phyloP scores from a whole-genome alignment of 192 early-diverging fungal species.

The Dissophora globulifera region DNA sequence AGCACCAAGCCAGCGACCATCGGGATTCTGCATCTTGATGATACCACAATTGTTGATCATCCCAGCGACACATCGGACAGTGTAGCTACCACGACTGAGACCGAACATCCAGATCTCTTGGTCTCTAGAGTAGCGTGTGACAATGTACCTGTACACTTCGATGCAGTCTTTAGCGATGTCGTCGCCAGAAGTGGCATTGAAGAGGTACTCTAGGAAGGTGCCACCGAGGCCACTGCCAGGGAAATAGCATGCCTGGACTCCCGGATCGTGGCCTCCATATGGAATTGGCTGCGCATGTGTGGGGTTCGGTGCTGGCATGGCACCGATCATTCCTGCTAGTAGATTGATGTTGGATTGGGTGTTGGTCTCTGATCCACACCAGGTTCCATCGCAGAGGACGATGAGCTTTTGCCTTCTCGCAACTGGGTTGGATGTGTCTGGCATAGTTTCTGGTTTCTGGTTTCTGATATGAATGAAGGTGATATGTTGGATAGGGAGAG shows the following conservation, averaged over 20 bases:
- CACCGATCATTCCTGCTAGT: conserved; percentile 16
- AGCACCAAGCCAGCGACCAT: too few species aligned
- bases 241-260: conserved; percentile 11
- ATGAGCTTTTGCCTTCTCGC: conserved; percentile 1
- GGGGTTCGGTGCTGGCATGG: neutral
- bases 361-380: conserved; percentile 15
- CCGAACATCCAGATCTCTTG: conserved; percentile 56
- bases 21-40: conserved; percentile 1
- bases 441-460: neutral
- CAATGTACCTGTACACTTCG: conserved; percentile 19
- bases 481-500: neutral
- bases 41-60: conserved; percentile 44
- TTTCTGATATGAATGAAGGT: neutral
- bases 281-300: neutral
- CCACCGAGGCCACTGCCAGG: conserved; percentile 3
- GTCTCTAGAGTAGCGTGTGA: neutral
- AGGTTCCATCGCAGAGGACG: conserved; percentile 26
- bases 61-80: conserved; percentile 22
- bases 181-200: neutral
- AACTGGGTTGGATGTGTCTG: neutral
- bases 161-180: conserved; percentile 5
- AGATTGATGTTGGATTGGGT: conserved; percentile 20
- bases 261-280: neutral
- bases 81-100: conserved; percentile 27
- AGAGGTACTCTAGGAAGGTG: conserved; percentile 14